A percentile compares a stretch with the other conserved stretches of the same genome.
phyloP scores from a whole-genome alignment of 805 yeast genomes.

The Ogataea naganishii region DNA sequence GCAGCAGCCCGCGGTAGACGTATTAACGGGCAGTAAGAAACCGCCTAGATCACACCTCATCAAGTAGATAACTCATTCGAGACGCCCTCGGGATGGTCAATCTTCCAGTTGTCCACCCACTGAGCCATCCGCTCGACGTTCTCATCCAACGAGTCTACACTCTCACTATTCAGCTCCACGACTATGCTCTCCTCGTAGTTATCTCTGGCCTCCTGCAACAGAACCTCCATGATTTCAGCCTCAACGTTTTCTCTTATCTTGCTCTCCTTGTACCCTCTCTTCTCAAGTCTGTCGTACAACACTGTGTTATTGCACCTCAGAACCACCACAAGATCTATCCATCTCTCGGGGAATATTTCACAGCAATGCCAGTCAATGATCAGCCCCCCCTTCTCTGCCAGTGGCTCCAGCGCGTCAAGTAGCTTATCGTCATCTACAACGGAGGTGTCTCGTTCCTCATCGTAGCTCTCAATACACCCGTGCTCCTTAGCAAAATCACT shows the following conservation, averaged over 20 bases:
- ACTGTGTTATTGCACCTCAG: conserved; percentile 66
- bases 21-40: too few species aligned
- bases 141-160: conserved; percentile 68
- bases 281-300: conserved; percentile 66
- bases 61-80: conserved; percentile 41
- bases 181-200: conserved; percentile 74
- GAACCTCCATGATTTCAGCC: conserved; percentile 94
- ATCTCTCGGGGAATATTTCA: conserved; percentile 87
- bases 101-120: conserved; percentile 74
- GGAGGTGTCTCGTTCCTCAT: conserved; percentile 73
- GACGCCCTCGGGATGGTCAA: conserved; percentile 55
- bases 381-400: conserved; percentile 77
- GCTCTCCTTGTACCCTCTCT: conserved; percentile 69
- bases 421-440: conserved; percentile 91
- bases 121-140: conserved; percentile 66
- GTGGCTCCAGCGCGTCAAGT: conserved; percentile 71
- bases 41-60: too few species aligned
- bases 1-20: too few species aligned
- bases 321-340: conserved; percentile 88
- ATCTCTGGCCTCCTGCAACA: conserved; percentile 79
- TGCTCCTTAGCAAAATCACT: conserved; percentile 77
- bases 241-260: conserved; percentile 90
- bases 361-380: conserved; percentile 96
- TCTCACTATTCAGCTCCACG: conserved; percentile 68
- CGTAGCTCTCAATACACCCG: conserved; percentile 74